Base-by-base conservation (phyloP, 805 yeast genomes). In the Myxozyma mucilagina region DNA sequence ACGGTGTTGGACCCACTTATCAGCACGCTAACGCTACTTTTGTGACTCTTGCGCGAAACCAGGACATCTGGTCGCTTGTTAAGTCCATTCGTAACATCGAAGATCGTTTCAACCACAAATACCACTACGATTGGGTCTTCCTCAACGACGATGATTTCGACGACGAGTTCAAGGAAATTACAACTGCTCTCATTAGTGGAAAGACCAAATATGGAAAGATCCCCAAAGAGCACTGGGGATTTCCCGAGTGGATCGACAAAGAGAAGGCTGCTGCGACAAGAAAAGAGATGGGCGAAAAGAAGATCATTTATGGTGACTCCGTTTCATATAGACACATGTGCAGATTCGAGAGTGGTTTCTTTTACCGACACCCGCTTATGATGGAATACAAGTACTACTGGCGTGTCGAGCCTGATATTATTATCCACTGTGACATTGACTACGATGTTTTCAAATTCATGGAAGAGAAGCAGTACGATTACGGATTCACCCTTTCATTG, bases 101-200 rank as follows among this genome's bases (percentile, higher is more conserved):
- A 78, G 90, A 87, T 73, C 81, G 92, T 57, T 91, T 91, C 78
- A 91, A 93, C 77, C 73, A 75, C 53, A 78, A 85, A 64, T 91
- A 71, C 75, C 83, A 88, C 66, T 92, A 92, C 73, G 96, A 90
- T 72, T 92, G 97, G 97, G 92, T 91, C 14, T 92, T 92, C 74
- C 77, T 93, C 67, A 92, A 92, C 75, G 93, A 93, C 72, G 85
- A 82, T 59, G 85, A 82, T 24, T 92, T 90, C 73, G 77, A 80
- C 38, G 87, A 86, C 1, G 89, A 87, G 59, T 91, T 92, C 76
- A 86, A 83, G 71, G 70, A 70, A 2, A 74, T 77, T 43, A 81
- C 90, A 11, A 59, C 79, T 0, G 72, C 79, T 1, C 76, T 85
- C 58, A 84, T 84, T 35, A 80, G 87, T 57, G 96, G 97, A 50